Base-by-base conservation (phyloP, 2,329 filamentous ascomycete species). In the Pseudocercospora ulei region DNA sequence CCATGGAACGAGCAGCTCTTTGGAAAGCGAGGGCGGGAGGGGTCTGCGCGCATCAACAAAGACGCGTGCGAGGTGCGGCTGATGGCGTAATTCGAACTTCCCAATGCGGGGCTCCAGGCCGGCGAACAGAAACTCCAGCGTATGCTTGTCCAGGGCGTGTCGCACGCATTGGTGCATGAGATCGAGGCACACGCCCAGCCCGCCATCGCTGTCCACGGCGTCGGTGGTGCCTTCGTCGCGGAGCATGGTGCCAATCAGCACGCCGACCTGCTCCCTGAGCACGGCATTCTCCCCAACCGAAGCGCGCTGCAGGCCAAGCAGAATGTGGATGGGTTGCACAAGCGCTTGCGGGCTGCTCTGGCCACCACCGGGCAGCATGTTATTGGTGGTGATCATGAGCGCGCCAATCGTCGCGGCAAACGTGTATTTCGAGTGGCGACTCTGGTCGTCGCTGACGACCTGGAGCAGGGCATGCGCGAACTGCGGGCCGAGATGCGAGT, bases 401-500 rank as follows among this genome's bases (percentile, higher is more conserved):
- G 54, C 51, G n/a, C 56, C 56, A 14, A 52, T 47, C 3, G 46
- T 49, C 3, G 49, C 35, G n/a, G 50, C 49, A 35, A 54, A 54
- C 4, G 42, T 44, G 26, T 41, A 44, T 30, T 49, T 52, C 8
- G 50, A 41, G 7, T 42, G 34, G 12, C 47, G 34, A 18, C 34
- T 39, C 16, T 41, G 23, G 17, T 48, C 48, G 20, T 48, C 43
- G 18, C 46, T 41, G 18, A 58, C 44, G 29, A 54, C 48, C 8
- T 48, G 40, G 3, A 55, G 45, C 2, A 58, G 39, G 5, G 50
- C 48, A 2, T 37, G 47, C 5, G 53, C 41, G 24, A 52, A 52
- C 34, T 54, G 51, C 9, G 44, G 41, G 16, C 55, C 51, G 8
- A 56, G 47, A 34, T 58, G 56, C 5, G 55, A 55, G 23, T 53